Evolutionary conservation across 2,329 filamentous ascomycete genomes (phyloP).

Genomic region (Cadophora gregata): DNA sequence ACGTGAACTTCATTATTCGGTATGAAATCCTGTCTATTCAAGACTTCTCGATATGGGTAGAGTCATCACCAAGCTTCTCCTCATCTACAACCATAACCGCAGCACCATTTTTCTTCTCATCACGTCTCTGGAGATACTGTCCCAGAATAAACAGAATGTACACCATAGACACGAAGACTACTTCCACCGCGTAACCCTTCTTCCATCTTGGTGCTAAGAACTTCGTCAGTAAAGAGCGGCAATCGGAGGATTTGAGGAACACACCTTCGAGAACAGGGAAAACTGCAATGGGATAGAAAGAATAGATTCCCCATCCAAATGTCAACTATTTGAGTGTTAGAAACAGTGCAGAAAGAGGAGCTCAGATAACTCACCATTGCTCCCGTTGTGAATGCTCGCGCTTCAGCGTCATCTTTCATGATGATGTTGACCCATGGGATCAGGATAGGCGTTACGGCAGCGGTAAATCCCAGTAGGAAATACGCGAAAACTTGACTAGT

Average conservation of each 20-base stretch:
- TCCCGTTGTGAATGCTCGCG: conserved; percentile 44
- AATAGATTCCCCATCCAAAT: conserved; percentile 42
- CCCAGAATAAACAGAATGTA: conserved; percentile 44
- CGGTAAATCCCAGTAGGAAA: conserved; percentile 39
- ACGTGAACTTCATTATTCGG: no score
- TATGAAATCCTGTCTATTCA: neutral
- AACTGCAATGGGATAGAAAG: conserved; percentile 42
- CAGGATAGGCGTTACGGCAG: conserved; percentile 41
- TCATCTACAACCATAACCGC: conserved; percentile 5
- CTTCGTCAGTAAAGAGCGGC: neutral
- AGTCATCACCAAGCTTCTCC: conserved; percentile 1
- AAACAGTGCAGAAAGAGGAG: neutral
- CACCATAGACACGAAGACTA: conserved; percentile 41
- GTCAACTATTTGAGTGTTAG: conserved; percentile 42
- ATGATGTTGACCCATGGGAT: conserved; percentile 42
- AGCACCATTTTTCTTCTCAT: conserved; percentile 37
- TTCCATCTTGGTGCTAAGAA: conserved; percentile 39
- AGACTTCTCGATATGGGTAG: conserved; percentile 6
- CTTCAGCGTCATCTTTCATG: conserved; percentile 42
- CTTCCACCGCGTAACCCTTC: conserved; percentile 41
- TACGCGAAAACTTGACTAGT: conserved; percentile 27
- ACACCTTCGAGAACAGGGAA: conserved; percentile 42
- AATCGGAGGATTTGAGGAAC: neutral
- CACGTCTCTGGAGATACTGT: conserved; percentile 43
- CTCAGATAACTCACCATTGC: conserved; percentile 39